Conservation (phyloP, 495 filamentous ascomycete species). For the Collariella sp. region DNA sequence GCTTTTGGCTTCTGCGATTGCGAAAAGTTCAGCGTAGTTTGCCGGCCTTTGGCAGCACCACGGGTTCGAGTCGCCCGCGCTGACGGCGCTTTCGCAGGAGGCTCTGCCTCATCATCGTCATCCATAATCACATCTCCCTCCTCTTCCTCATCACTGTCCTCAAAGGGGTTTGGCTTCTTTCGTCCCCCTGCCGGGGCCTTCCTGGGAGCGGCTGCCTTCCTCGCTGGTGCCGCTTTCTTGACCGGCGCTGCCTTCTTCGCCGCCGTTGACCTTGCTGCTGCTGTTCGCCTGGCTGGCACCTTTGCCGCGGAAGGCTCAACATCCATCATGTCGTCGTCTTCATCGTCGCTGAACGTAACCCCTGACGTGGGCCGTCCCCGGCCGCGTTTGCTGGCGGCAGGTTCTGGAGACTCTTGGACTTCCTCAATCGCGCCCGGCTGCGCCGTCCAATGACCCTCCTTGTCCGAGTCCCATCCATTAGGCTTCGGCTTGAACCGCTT, state of each 20-base stretch:
- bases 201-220: conserved; percentile 30
- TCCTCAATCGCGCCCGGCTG: conserved; percentile 58
- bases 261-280: conserved; percentile 27
- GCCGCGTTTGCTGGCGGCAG: conserved; percentile 28
- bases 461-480: conserved; percentile 74
- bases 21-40: conserved; percentile 69
- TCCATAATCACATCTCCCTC: conserved; percentile 56
- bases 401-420: conserved; percentile 37
- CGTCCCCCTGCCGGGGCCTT: conserved; percentile 33
- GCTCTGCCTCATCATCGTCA: conserved; percentile 49
- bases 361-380: conserved; percentile 20
- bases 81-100: conserved; percentile 16
- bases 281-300: conserved; percentile 28
- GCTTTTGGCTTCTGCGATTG: conserved; percentile 45
- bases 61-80: conserved; percentile 17
- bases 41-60: conserved; percentile 27
- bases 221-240: conserved; percentile 32
- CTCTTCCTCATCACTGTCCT: conserved; percentile 54
- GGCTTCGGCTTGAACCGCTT: conserved; percentile 63
- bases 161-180: conserved; percentile 45
- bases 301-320: conserved; percentile 22
- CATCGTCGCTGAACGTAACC: conserved; percentile 15
- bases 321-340: conserved; percentile 37
- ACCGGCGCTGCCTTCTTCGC: conserved; percentile 36
- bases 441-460: conserved; percentile 78